These are phyloP conservation scores for Ustanciosporium gigantosporum DNA, from an alignment of 1,284 basidiomycete genomes.

Conservation along the genomic window DNA sequence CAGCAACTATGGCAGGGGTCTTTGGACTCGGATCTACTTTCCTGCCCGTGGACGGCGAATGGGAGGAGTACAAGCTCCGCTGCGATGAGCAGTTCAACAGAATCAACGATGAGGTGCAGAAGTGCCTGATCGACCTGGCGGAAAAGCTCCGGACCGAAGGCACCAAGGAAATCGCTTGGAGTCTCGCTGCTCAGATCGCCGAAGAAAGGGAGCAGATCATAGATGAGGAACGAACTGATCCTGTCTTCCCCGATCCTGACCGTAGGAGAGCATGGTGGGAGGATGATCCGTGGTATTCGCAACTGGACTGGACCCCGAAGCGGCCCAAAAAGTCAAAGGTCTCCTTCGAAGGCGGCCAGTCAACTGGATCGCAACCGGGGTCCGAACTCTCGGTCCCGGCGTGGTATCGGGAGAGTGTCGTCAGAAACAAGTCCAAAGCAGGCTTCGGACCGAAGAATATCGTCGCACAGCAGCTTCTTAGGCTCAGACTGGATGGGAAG, in stretches of 20 bases:
- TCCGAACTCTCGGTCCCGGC: conserved; percentile 28
- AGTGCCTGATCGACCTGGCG: conserved; percentile 73
- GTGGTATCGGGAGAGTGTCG: conserved; percentile 49
- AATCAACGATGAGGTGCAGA: conserved; percentile 75
- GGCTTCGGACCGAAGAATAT: conserved; percentile 19
- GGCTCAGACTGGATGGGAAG: conserved; percentile 32
- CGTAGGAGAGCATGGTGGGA: conserved; percentile 66
- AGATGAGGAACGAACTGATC: conserved; percentile 10
- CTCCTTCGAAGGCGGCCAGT: neutral
- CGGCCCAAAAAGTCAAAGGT: conserved; percentile 66
- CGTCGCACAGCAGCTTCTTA: conserved; percentile 40
- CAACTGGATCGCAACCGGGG: neutral
- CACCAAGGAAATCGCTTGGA: conserved; percentile 38
- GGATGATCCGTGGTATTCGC: conserved; percentile 81
- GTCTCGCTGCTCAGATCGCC: conserved; percentile 54
- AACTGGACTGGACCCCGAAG: conserved; percentile 95
- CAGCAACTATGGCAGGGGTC: conserved; percentile 88
- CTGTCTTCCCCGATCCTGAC: conserved; percentile 25
- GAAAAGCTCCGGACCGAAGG: conserved; percentile 63
- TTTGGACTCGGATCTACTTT: conserved; percentile 90
- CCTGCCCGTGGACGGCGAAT: conserved; percentile 83
- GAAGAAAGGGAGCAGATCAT: conserved; percentile 13
- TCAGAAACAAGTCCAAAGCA: conserved; percentile 28
- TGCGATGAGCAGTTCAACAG: conserved; percentile 79
- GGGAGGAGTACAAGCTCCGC: conserved; percentile 78